Conservation (phyloP, 2,329 filamentous ascomycete genomes). For the Xylaria sp. region DNA sequence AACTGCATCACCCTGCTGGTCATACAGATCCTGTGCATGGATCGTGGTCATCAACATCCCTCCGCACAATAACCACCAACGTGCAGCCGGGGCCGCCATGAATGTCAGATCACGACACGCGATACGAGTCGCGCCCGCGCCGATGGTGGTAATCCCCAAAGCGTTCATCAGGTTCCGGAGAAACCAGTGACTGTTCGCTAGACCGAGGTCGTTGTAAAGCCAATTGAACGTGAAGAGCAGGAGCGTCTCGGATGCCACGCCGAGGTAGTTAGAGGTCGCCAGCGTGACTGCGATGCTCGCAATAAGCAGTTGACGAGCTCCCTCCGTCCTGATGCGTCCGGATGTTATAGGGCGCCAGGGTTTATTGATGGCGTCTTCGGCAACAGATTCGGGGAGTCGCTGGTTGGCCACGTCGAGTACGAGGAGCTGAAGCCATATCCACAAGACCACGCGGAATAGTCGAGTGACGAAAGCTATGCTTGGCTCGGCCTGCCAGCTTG, state of each 20-base stretch:
- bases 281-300: constrained; percentile 5
- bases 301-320: constrained; percentile 7
- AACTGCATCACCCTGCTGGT: constrained; percentile 16
- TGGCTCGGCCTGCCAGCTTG: not conserved
- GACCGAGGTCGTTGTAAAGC: constrained; percentile 17
- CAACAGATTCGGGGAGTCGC: constrained; percentile 14
- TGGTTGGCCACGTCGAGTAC: constrained; percentile 18
- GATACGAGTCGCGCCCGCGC: constrained; percentile 10
- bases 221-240: constrained; percentile 13
- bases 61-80: constrained; percentile 14
- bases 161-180: constrained; percentile 17
- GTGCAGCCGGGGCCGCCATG: constrained; percentile 2
- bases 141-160: constrained; percentile 10
- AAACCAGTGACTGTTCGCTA: constrained; percentile 10
- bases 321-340: constrained; percentile 2
- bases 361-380: constrained; percentile 16
- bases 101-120: constrained; percentile 3
- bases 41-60: constrained; percentile 18
- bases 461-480: not conserved
- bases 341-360: constrained; percentile 17
- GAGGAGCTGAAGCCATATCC: constrained; percentile 20
- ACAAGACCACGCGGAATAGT: not conserved
- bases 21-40: constrained; percentile 18
- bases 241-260: constrained; percentile 6
- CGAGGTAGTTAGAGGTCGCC: not conserved